Evolutionary conservation across 2,329 filamentous ascomycete genomes (phyloP), one percentile per base, ranked within the genome.

Genomic region (Colletotrichum horii): DNA sequence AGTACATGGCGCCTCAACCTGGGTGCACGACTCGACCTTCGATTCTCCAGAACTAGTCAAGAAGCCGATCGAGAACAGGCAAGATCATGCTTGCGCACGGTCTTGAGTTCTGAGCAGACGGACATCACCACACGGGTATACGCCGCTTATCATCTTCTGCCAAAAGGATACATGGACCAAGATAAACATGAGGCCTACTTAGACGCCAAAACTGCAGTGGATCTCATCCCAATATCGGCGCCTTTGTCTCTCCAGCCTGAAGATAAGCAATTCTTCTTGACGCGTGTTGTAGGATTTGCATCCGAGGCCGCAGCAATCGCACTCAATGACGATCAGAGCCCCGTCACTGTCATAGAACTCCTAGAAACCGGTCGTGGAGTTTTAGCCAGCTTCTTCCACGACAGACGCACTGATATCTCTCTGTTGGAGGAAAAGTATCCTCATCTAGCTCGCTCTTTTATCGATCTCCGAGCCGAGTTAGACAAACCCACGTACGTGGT

Each of bases 351-450:
- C 1, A 32, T 83, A 0, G 30, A 73, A 14, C 66, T 79, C 7
- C 77, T 83, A 6, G 81, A 83, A 62, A 74, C 71, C 1, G 81
- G 81, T 11, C 80, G 82, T 16, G 80, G 80, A 11, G 74, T 83
- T 11, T 61, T 83, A 28, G 77, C 78, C 6, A 74, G 72, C 19
- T 75, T 77, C 16, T 52, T 81, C 3, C 15, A 77, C 19, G 76
- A 81, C 19, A 77, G 81, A 32, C 79, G 80, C 7, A 66, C 64
- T 1, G 77, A 80, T 70, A 2, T 74, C 1, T 64, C 61, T 2
- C n/a, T n/a, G n/a, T n/a, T n/a, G n/a, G n/a, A n/a, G n/a, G n/a
- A n/a, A n/a, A n/a, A n/a, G n/a, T n/a, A n/a, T n/a, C n/a, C n/a
- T n/a, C n/a, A n/a, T n/a, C 30, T 68, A 11, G 66, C 66, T 2